These are phyloP conservation scores for Endocarpon pusillum DNA, from an alignment of 495 filamentous ascomycete genomes.

Conservation along the genomic window DNA sequence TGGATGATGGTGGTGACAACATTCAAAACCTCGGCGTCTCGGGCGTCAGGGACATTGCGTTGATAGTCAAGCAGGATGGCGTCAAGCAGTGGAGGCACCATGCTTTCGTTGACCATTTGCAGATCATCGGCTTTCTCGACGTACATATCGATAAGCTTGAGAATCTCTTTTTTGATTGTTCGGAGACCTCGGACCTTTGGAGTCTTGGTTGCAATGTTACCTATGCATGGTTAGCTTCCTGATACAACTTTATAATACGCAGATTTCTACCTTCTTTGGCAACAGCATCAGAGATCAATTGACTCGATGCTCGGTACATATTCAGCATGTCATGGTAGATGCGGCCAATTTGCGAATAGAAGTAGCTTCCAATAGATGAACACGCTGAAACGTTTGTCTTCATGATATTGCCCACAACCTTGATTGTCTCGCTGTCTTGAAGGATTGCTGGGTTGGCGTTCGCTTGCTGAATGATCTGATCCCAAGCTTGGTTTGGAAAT, in stretches of 20 bases:
- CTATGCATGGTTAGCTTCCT: constrained; percentile 26
- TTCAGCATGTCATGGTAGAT: constrained; percentile 98
- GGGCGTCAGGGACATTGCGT: constrained; percentile 86
- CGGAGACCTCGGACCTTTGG: constrained; percentile 85
- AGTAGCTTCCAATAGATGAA: constrained; percentile 87
- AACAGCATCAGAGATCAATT: constrained; percentile 85
- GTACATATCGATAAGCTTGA: constrained; percentile 95
- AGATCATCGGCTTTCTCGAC: constrained; percentile 95
- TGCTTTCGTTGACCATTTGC: constrained; percentile 78
- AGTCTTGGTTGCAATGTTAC: constrained; percentile 90
- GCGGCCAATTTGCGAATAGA: constrained; percentile 95
- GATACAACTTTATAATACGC: background rate
- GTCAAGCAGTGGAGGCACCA: constrained; percentile 93
- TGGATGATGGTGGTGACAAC: constrained; percentile 95
- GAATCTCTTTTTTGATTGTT: constrained; percentile 98
- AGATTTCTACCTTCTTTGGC: constrained; percentile 54
- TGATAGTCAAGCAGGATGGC: constrained; percentile 92
- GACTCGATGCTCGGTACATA: constrained; percentile 94
- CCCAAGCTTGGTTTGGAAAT: constrained; percentile 87
- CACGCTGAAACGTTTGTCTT: constrained; percentile 98
- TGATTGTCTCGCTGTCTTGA: constrained; percentile 86
- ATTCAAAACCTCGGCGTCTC: constrained; percentile 91
- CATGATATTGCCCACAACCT: constrained; percentile 98
- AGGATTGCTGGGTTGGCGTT: constrained; percentile 66
- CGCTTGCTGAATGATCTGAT: constrained; percentile 73